Evolutionary conservation across 768 basidiomycete genomes (phyloP).

Genomic region (Naganishia vishniacii): DNA sequence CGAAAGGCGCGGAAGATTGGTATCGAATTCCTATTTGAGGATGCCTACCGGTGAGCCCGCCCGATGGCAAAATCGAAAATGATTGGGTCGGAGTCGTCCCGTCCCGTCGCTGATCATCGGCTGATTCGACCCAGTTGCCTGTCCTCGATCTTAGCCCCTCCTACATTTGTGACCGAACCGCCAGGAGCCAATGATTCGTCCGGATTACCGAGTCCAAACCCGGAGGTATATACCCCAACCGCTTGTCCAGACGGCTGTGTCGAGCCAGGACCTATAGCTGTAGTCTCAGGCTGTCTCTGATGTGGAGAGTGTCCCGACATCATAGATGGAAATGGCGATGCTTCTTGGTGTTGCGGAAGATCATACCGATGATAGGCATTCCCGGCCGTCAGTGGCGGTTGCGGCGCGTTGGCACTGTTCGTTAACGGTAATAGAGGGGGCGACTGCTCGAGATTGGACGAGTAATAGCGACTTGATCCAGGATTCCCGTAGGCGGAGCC

Average conservation of each 20-base stretch:
- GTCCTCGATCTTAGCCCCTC: not conserved
- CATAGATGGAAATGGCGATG: not conserved
- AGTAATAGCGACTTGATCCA: not conserved
- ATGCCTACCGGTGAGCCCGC: too few relatives aligned
- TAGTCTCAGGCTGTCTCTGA: too few relatives aligned
- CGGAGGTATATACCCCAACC: not conserved
- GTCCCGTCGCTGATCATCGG: too few relatives aligned
- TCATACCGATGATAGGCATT: conserved; percentile 6
- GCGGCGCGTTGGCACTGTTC: not conserved
- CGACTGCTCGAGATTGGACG: conserved; percentile 7
- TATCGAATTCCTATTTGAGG: too few relatives aligned
- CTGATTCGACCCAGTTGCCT: not conserved
- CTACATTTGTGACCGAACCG: not conserved
- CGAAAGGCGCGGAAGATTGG: too few relatives aligned
- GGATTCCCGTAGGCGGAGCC: not conserved
- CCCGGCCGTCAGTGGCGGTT: too few relatives aligned
- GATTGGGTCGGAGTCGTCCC: too few relatives aligned
- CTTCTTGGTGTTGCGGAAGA: conserved; percentile 1
- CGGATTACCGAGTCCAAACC: not conserved
- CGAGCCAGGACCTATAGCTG: not conserved
- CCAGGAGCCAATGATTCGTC: not conserved
- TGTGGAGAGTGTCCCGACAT: not conserved
- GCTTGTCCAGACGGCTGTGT: not conserved
- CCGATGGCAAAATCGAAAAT: too few relatives aligned
- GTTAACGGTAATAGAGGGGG: conserved; percentile 2